These are phyloP conservation scores for Seminavis robusta DNA, from an alignment of 108 stramenopile genomes.

Conservation along the genomic window DNA sequence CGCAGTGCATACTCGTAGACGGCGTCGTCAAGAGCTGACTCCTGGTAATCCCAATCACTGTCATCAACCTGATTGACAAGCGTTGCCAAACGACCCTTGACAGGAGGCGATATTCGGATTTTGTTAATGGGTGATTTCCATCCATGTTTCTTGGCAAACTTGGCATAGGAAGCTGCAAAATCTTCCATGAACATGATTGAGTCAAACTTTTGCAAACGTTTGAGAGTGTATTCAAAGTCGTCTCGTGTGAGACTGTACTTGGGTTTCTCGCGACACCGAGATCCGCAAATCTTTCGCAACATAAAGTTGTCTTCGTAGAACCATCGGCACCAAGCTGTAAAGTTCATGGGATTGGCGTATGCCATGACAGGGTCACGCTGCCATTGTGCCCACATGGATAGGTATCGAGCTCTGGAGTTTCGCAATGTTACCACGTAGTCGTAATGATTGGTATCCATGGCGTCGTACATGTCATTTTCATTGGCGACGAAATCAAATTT, in stretches of 20 bases:
- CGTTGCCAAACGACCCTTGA: too few relatives aligned
- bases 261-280: slow-evolving; percentile 6
- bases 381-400: slow-evolving; percentile 24
- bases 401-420: slow-evolving; percentile 15
- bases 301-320: slow-evolving; percentile 25
- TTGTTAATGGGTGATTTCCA: background rate
- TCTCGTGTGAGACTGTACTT: slow-evolving; percentile 27
- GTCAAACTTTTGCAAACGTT: slow-evolving; percentile 16
- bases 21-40: slow-evolving; percentile 33
- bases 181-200: slow-evolving; percentile 33
- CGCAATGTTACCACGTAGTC: slow-evolving; percentile 27
- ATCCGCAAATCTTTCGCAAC: slow-evolving; percentile 25
- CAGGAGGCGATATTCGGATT: background rate
- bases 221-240: slow-evolving; percentile 18
- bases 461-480: slow-evolving; percentile 24
- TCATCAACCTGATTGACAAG: too few relatives aligned
- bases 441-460: slow-evolving; percentile 11
- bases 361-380: background rate
- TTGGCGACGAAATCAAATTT: slow-evolving; percentile 23
- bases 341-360: slow-evolving; percentile 26
- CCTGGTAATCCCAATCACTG: slow-evolving; percentile 16
- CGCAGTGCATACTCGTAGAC: too few relatives aligned
- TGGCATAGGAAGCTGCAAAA: slow-evolving; percentile 12
- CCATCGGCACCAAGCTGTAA: slow-evolving; percentile 2
- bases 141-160: background rate